Base-by-base conservation (phyloP, 495 filamentous ascomycete genomes). In the Penicillium egyptiacum region DNA sequence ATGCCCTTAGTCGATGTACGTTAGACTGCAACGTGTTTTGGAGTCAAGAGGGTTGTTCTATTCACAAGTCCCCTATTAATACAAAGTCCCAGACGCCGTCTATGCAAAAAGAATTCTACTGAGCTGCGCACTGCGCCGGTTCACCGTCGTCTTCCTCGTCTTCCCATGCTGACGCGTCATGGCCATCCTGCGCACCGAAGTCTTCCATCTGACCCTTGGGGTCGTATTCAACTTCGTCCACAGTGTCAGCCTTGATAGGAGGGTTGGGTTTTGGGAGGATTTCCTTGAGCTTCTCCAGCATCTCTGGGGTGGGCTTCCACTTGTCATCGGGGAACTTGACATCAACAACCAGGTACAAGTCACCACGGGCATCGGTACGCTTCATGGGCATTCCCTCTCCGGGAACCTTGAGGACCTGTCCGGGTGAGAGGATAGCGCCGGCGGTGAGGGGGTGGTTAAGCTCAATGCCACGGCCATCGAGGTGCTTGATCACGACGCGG, bases 341-440 rank as follows among this genome's bases (percentile, higher is more conserved):
- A 64, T 96, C 86, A 53, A 96, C 86, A 19, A 87, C 67, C 28
- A 98, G 80, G 70, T 91, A 98, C 8, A 98, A 79, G 64, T 98
- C 92, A 16, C 94, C 94, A 64, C 85, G 90, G 5, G 70, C 62
- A 31, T 98, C 94, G 53, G 84, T 87, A 58, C 86, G 85, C 80
- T 97, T 97, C 56, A 83, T 65, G 7, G 95, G 93, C 94, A 98
- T 98, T 43, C 94, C 94, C 70, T 98, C 94, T 30, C 89, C 91
- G 5, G 78, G 67, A 5, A 98, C 76, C 73, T 90, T 96, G 57
- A 98, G 79, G 14, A 91, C 82, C 62, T 98, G 89, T 16, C 84
- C 87, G 2, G 93, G 91, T 19, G 81, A 83, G 12, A 98, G 70
- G 42, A 96, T 72, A 70, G 88, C 84, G 58, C 91, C 92, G 44